phyloP scores from a whole-genome alignment of 2,329 filamentous ascomycete genomes.

The Cytospora chrysosperma region DNA sequence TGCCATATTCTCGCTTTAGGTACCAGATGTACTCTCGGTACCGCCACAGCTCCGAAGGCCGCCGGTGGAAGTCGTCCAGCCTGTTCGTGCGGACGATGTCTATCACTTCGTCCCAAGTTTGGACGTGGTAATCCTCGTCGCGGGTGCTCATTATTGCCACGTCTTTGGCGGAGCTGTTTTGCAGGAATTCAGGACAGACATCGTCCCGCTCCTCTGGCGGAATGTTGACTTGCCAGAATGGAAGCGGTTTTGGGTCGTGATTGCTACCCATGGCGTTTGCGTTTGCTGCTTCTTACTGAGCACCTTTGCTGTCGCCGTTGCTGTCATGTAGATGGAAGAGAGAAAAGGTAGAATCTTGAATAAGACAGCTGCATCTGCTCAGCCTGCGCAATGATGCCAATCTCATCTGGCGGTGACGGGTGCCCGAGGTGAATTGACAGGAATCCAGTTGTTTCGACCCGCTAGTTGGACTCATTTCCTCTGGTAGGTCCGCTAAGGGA shows the following conservation, averaged over 20 bases:
- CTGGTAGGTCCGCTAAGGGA: background rate
- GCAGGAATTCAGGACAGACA: slow-evolving; percentile 72
- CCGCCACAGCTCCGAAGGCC: slow-evolving; percentile 73
- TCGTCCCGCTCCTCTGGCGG: slow-evolving; percentile 58
- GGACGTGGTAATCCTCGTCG: slow-evolving; percentile 61
- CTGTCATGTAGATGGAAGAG: background rate
- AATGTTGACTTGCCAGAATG: slow-evolving; percentile 85
- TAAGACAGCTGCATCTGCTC: background rate
- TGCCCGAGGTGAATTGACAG: background rate
- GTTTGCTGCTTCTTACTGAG: background rate
- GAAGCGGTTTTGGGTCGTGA: slow-evolving; percentile 34
- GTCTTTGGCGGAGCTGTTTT: slow-evolving; percentile 65
- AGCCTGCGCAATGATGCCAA: background rate
- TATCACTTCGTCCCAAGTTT: slow-evolving; percentile 69
- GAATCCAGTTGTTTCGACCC: background rate
- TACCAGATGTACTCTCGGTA: slow-evolving; percentile 70
- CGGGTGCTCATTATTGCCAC: slow-evolving; percentile 66
- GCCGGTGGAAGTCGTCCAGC: slow-evolving; percentile 73
- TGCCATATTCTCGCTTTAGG: slow-evolving; percentile 68
- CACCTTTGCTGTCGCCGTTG: background rate
- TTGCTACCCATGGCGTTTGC: slow-evolving; percentile 38
- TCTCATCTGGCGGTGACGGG: background rate
- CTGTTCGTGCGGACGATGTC: slow-evolving; percentile 62
- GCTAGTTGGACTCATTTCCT: background rate
- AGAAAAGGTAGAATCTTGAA: background rate